phyloP scores from a whole-genome alignment of 352 stramenopile species.

The Phytophthora sp. region DNA sequence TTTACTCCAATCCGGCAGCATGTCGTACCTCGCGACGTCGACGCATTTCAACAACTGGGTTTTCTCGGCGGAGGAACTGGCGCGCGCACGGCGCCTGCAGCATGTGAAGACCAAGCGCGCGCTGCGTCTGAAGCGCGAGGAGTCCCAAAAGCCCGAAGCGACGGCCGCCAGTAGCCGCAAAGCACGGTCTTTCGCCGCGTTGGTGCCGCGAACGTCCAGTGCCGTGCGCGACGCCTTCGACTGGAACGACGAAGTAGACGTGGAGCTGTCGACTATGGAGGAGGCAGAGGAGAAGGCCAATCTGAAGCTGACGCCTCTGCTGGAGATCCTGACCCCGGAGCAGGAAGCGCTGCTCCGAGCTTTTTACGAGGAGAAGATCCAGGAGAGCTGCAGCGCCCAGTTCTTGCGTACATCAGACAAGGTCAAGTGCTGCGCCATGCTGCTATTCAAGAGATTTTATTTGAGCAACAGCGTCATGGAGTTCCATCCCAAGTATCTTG shows the following conservation, averaged over 20 bases:
- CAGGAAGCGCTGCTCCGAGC: slow-evolving; percentile 68
- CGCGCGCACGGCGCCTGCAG: slow-evolving; percentile 59
- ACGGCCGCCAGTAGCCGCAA: slow-evolving; percentile 47
- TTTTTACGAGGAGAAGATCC: slow-evolving; percentile 86
- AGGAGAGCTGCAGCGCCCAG: slow-evolving; percentile 84
- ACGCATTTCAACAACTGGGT: slow-evolving; percentile 93
- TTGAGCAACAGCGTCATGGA: slow-evolving; percentile 90
- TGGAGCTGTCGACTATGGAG: slow-evolving; percentile 51
- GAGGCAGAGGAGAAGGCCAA: slow-evolving; percentile 60
- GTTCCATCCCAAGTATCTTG: slow-evolving; percentile 89
- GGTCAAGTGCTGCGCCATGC: slow-evolving; percentile 84
- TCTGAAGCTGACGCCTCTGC: slow-evolving; percentile 51
- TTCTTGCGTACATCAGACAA: slow-evolving; percentile 88
- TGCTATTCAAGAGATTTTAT: slow-evolving; percentile 91
- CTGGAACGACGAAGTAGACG: slow-evolving; percentile 76
- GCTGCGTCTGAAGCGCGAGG: slow-evolving; percentile 69
- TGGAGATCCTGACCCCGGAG: slow-evolving; percentile 64
- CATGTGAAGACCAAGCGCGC: slow-evolving; percentile 68
- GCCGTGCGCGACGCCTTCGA: slow-evolving; percentile 68
- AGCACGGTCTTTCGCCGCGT: slow-evolving; percentile 78
- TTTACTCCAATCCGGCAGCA: slow-evolving; percentile 22
- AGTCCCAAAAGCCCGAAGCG: slow-evolving; percentile 38
- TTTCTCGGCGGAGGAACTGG: slow-evolving; percentile 71
- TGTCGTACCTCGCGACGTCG: slow-evolving; percentile 85
- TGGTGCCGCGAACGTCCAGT: slow-evolving; percentile 70